These are phyloP conservation scores for Grosmannia huntii DNA, from an alignment of 2,329 filamentous ascomycete genomes.

Conservation along the genomic window DNA sequence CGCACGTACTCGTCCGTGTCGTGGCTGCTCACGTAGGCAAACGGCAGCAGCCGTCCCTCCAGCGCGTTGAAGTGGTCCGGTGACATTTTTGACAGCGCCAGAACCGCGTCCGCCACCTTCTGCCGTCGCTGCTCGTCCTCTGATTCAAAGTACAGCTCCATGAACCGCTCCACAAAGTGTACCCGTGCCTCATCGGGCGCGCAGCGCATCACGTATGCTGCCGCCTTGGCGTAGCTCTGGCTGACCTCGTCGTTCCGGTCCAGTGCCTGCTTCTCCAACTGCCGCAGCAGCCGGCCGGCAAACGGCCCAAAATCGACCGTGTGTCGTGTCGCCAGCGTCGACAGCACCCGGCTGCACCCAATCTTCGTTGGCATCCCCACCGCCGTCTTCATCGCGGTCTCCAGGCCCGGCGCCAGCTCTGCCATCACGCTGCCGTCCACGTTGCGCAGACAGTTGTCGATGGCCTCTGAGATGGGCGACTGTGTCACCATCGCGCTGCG, in stretches of 20 bases:
- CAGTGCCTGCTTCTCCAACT: constrained; percentile 69
- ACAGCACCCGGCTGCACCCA: constrained; percentile 73
- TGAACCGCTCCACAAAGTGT: constrained; percentile 38
- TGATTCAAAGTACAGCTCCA: constrained; percentile 65
- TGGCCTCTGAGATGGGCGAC: constrained; percentile 84
- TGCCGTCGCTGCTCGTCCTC: constrained; percentile 66
- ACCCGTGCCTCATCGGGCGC: constrained; percentile 35
- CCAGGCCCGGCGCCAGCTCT: constrained; percentile 57
- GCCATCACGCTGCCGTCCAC: constrained; percentile 70
- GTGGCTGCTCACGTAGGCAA: constrained; percentile 78
- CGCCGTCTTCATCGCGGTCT: constrained; percentile 69
- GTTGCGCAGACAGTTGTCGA: constrained; percentile 77
- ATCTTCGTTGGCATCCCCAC: constrained; percentile 91
- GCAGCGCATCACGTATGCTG: constrained; percentile 68
- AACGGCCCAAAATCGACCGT: constrained; percentile 62
- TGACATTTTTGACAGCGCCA: constrained; percentile 73
- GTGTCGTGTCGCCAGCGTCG: constrained; percentile 72
- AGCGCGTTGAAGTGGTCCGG: constrained; percentile 77
- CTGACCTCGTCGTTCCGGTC: constrained; percentile 93
- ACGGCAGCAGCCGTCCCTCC: constrained; percentile 64
- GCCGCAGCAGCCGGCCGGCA: constrained; percentile 60
- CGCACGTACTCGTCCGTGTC: constrained; percentile 71
- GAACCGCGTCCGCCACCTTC: constrained; percentile 70
- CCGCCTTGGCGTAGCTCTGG: constrained; percentile 72
- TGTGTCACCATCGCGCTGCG: constrained; percentile 68